Base-by-base conservation (phyloP, 805 yeast species). In the Kluyveromyces wickerhamii region DNA sequence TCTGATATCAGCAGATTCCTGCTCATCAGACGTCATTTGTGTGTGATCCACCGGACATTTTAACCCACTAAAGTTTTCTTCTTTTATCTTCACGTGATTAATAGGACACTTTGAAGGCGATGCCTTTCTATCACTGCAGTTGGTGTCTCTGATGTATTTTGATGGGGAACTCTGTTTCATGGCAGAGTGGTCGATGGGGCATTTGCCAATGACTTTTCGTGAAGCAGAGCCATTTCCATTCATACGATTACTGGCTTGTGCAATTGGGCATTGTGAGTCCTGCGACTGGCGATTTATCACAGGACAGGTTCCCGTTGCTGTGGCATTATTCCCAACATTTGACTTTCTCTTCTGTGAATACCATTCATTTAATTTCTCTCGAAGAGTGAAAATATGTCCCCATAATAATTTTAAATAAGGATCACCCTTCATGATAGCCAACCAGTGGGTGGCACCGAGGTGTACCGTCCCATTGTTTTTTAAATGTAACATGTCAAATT, bases 361-460 rank as follows among this genome's bases (percentile, higher is more conserved):
- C 57, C 59, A 56, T 30, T 57, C 62, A 32, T 51, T 42, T 21
- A 57, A 41, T 32, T 51, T 57, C 36, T 64, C 67, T 41, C 69
- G 57, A 42, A 65, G 52, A 22, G 60, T 62, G 42, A 65, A 65
- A 17, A 65, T 65, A 41, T 65, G 71, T 4, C 65, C 63, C 79
- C 79, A 73, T 16, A 73, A 46, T 28, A 72, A 67, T 39, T 74
- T 66, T 30, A 73, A 49, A 45, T 71, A 72, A 4, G 75, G 71
- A 43, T 73, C 79, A 45, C 76, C 75, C 48, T 73, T 67, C 62
- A 72, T 72, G 14, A 73, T 65, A 18, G 76, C 75, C 44, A 73
- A 53, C 77, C 78, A 73, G 16, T 76, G 74, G 4, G 76, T 66
- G 1, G 74, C 69, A 38, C 76, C 69, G n/a, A 65, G 42, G 47